Percentiles rank a stretch among this genome's conserved stretches.
These are phyloP conservation scores for Cercospora nicotianae DNA, from an alignment of 2,329 filamentous ascomycete genomes.

Conservation along the genomic window DNA sequence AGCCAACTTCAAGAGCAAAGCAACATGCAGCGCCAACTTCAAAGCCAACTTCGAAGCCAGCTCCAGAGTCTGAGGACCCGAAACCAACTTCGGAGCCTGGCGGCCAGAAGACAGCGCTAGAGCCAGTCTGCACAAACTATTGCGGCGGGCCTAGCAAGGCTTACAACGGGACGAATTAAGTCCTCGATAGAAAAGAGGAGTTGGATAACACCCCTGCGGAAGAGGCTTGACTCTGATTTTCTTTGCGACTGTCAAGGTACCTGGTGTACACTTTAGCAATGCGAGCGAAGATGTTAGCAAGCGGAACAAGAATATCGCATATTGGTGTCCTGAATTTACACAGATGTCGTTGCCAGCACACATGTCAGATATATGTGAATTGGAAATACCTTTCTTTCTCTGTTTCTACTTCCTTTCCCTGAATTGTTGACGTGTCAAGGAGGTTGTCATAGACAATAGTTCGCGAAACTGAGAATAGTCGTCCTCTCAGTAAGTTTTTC, in stretches of 20 bases:
- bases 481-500: too few species aligned
- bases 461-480: too few species aligned
- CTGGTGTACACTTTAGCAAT: background rate
- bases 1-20: background rate
- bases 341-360: too few species aligned
- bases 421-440: too few species aligned
- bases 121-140: background rate
- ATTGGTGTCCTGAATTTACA: background rate
- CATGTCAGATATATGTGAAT: too few species aligned
- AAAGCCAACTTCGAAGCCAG: background rate
- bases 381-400: too few species aligned
- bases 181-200: background rate
- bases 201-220: background rate
- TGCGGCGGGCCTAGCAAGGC: background rate
- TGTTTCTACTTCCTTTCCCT: too few species aligned
- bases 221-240: background rate
- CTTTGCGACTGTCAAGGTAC: background rate
- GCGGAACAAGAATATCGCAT: background rate
- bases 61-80: background rate
- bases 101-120: background rate
- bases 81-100: background rate
- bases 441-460: too few species aligned
- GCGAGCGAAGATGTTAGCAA: background rate
- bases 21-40: background rate
- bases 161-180: background rate